Base-by-base conservation (phyloP, 371 early-diverging fungal species). In the Mucor piriformis region DNA sequence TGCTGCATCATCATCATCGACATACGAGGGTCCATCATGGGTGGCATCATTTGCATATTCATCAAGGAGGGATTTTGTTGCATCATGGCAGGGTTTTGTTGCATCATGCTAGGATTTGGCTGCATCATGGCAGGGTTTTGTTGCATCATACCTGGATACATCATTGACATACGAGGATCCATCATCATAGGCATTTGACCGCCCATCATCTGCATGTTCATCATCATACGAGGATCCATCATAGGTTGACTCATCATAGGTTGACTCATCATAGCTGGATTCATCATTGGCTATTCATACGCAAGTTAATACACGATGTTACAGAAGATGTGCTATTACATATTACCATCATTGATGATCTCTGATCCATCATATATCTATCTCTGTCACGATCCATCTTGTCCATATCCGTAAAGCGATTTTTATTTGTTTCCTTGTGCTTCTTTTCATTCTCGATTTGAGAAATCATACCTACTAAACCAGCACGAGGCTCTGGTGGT, bases 381-480 rank as follows among this genome's bases (percentile, higher is more conserved):
- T 69, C 66, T 10, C 69, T 47, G 43, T 73, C 73, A 25, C 64
- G 57, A 21, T 69, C 64, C 60, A 74, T 48, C 49, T 61, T 53
- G 25, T 73, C 73, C 38, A 68, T 48, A 10, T 72, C 72, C 15
- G 54, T 25, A 15, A 58, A 43, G 16, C 67, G 59, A 33, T 53
- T 57, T 24, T 70, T 71, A 18, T 52, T 62, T 6, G 66, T 16
- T 11, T 74, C 71, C 35, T 70, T 72, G 35, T 67, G 66, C 27
- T 72, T 71, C 38, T 68, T 73, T 34, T 72, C 74, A 37, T 73
- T 61, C 37, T 79, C 79, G 18, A 76, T 54, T 48, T 76, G 79
- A 5, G 79, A 73, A 23, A 79, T 79, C 70, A 76, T 68, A 25
- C 79, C 79, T 3, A 80, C 69, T 8, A 80, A 43, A 37, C 81